A percentile compares a stretch with the other conserved stretches of the same genome.
Conservation (phyloP, 371 early-diverging fungal species). For the Umbelopsis sp. region DNA sequence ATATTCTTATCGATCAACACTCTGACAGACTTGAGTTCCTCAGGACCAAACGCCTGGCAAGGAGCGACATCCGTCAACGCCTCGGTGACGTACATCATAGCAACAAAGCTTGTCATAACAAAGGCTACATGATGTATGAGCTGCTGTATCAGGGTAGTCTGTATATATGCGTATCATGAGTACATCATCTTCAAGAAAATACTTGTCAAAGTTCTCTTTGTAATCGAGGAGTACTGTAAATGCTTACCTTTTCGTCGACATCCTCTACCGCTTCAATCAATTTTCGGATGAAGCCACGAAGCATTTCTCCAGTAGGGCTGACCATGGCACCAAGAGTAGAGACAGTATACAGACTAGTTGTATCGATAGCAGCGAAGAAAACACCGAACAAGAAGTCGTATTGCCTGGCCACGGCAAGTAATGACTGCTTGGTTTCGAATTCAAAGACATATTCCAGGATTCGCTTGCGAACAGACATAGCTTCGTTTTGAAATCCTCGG, state of each 20-base stretch:
- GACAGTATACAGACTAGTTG: constrained; percentile 38
- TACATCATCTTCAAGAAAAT: too few relatives aligned
- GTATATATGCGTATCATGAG: neutral
- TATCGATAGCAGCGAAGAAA: constrained; percentile 40
- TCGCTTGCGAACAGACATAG: constrained; percentile 39
- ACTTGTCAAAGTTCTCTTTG: too few relatives aligned
- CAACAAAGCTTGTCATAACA: constrained; percentile 38
- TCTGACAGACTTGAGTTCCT: constrained; percentile 50
- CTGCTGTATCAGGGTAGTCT: constrained; percentile 37
- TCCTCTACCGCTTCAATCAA: constrained; percentile 27
- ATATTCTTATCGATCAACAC: constrained; percentile 47
- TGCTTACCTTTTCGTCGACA: constrained; percentile 30
- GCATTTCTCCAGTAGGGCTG: constrained; percentile 51
- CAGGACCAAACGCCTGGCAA: constrained; percentile 41
- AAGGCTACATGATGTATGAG: constrained; percentile 47
- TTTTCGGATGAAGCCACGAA: constrained; percentile 32
- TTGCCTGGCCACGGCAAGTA: constrained; percentile 34
- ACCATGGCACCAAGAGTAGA: constrained; percentile 46
- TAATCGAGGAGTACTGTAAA: too few relatives aligned
- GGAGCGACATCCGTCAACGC: constrained; percentile 33
- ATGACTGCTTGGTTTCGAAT: constrained; percentile 26
- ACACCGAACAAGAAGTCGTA: constrained; percentile 47
- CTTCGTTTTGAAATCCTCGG: constrained; percentile 50
- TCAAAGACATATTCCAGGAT: constrained; percentile 46
- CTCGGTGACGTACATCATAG: constrained; percentile 48